A percentile compares a stretch with the other conserved stretches of the same genome.
These are phyloP conservation scores for Populus simonii DNA, from an alignment of 345 rosid species.

Conservation along the genomic window DNA sequence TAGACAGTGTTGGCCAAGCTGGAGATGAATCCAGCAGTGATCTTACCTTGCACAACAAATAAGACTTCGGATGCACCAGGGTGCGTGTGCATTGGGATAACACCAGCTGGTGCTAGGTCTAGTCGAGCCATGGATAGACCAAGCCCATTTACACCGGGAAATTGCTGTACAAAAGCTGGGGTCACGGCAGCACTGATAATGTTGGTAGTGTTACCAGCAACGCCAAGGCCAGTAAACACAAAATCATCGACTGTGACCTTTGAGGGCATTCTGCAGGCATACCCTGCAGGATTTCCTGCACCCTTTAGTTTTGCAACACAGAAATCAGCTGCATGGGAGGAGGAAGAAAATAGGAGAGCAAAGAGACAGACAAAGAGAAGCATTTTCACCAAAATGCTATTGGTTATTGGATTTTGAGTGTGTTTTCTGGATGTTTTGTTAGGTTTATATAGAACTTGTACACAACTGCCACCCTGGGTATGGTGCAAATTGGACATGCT, in stretches of 20 bases:
- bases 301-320: conserved; percentile 67
- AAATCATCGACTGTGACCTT: conserved; percentile 57
- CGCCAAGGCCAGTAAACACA: conserved; percentile 48
- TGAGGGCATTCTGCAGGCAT: conserved; percentile 46
- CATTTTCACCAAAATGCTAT: conserved; percentile 37
- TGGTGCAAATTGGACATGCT: neutral
- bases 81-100: conserved; percentile 85
- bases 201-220: conserved; percentile 18
- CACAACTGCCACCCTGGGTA: neutral
- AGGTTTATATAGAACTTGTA: conserved; percentile 22
- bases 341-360: conserved; percentile 39
- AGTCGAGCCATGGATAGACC: conserved; percentile 67
- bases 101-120: conserved; percentile 75
- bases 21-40: conserved; percentile 67
- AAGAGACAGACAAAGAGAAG: conserved; percentile 46
- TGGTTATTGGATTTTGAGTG: neutral
- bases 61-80: conserved; percentile 73
- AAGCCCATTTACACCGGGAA: conserved; percentile 67
- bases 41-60: conserved; percentile 44
- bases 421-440: neutral
- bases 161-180: conserved; percentile 66
- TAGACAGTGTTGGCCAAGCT: conserved; percentile 43
- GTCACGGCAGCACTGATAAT: conserved; percentile 56
- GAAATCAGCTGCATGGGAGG: conserved; percentile 64
- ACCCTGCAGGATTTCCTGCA: conserved; percentile 54